These are phyloP conservation scores for Lunasporangiospora selenospora DNA, from an alignment of 192 early-diverging fungal genomes.

Conservation along the genomic window DNA sequence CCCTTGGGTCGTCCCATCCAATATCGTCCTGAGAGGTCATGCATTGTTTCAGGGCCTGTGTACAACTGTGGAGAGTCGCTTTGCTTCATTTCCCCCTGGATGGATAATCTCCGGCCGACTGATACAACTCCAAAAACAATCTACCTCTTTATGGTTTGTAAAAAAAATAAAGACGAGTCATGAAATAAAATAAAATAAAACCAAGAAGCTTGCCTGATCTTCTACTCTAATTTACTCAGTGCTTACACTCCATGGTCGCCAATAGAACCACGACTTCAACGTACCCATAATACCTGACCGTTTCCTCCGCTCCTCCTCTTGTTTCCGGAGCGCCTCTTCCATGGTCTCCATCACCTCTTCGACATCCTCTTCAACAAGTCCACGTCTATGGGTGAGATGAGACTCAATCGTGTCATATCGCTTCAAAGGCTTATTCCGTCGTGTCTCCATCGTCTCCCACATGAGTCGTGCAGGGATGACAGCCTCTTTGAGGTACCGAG, in stretches of 20 bases:
- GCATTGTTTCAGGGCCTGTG: too few relatives aligned
- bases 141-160: too few relatives aligned
- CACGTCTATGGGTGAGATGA: constrained; percentile 22
- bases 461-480: constrained; percentile 33
- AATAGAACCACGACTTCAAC: constrained; percentile 7
- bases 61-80: too few relatives aligned
- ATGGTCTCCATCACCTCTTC: constrained; percentile 40
- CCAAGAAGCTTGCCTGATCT: too few relatives aligned
- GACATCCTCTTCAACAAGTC: constrained; percentile 20
- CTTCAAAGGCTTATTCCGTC: constrained; percentile 21
- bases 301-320: constrained; percentile 19
- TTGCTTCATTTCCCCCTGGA: too few relatives aligned
- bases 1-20: too few relatives aligned
- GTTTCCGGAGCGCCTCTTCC: constrained; percentile 32
- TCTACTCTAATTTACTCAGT: too few relatives aligned
- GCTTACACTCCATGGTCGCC: constrained; percentile 37
- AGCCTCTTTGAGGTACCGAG: constrained; percentile 33
- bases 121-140: too few relatives aligned
- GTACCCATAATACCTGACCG: constrained; percentile 11
- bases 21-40: too few relatives aligned
- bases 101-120: too few relatives aligned
- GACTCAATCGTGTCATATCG: constrained; percentile 19
- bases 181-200: too few relatives aligned
- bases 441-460: constrained; percentile 38
- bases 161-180: too few relatives aligned